Conservation (phyloP, 345 rosid genomes). For the Psidium guajava region DNA sequence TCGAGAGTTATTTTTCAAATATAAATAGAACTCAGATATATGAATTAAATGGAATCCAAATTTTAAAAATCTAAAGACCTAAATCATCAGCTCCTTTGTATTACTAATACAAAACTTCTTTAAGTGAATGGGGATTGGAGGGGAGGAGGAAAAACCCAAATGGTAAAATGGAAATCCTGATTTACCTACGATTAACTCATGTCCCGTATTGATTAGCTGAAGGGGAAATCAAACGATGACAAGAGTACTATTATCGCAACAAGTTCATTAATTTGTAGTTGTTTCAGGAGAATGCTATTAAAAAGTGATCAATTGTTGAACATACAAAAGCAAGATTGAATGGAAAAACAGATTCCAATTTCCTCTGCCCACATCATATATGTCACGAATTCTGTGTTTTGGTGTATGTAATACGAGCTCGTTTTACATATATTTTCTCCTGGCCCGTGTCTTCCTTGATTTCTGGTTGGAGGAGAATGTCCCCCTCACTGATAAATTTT, state of each 20-base stretch:
- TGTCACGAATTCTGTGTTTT: background rate
- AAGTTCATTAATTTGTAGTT: too few species aligned
- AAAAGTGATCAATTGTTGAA: too few species aligned
- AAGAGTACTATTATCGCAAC: too few species aligned
- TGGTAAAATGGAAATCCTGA: too few species aligned
- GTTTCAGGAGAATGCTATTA: too few species aligned
- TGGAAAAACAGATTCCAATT: background rate
- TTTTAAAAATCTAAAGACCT: background rate
- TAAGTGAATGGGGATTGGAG: background rate
- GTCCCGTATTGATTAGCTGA: too few species aligned
- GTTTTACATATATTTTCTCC: background rate
- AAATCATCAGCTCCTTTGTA: background rate
- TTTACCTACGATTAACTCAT: too few species aligned
- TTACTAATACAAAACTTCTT: background rate
- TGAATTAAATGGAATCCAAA: background rate
- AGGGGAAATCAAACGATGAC: too few species aligned
- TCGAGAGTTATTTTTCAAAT: background rate
- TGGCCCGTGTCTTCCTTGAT: background rate
- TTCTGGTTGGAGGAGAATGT: background rate
- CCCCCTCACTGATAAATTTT: background rate
- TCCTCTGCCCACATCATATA: background rate
- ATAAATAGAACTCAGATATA: background rate
- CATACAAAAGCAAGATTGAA: background rate
- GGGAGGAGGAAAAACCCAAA: too few species aligned
- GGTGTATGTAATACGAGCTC: background rate